phyloP scores from a whole-genome alignment of 164 flowering plant species.

The Euptelea pleiosperma region DNA sequence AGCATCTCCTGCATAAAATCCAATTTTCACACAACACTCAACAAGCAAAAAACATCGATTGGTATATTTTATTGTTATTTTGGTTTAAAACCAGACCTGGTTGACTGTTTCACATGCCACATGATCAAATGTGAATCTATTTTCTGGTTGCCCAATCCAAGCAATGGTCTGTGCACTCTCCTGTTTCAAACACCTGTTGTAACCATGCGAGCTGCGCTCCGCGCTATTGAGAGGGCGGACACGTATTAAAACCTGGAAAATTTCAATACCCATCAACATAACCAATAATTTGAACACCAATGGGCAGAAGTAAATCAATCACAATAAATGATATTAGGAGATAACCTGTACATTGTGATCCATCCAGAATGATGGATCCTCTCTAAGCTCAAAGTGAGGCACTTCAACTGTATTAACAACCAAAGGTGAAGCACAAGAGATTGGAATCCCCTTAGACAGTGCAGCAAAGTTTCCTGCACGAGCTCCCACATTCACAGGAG shows the following conservation, averaged over 20 bases:
- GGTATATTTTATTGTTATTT: not conserved
- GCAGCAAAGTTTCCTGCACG: slow-evolving; percentile 46
- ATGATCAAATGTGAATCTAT: slow-evolving; percentile 89
- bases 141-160: slow-evolving; percentile 93
- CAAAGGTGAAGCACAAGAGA: slow-evolving; percentile 31
- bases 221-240: slow-evolving; percentile 79
- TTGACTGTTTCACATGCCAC: slow-evolving; percentile 96
- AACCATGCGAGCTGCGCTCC: slow-evolving; percentile 66
- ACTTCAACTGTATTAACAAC: slow-evolving; percentile 79
- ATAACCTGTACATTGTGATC: slow-evolving; percentile 97
- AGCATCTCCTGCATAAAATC: slow-evolving; percentile 70
- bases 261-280: no score
- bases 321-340: not conserved
- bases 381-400: slow-evolving; percentile 89
- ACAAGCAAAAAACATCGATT: slow-evolving; percentile 2
- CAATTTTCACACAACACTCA: slow-evolving; percentile 2
- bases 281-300: no score
- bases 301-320: no score
- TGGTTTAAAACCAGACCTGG: slow-evolving; percentile 51
- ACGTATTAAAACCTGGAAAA: slow-evolving; percentile 77
- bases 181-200: slow-evolving; percentile 85
- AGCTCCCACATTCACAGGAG: slow-evolving; percentile 31
- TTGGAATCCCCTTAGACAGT: slow-evolving; percentile 63
- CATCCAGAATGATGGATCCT: slow-evolving; percentile 96
- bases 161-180: slow-evolving; percentile 82